Base-by-base conservation (phyloP, 1,284 basidiomycete species). In the Cryptococcus jaspeensis region DNA sequence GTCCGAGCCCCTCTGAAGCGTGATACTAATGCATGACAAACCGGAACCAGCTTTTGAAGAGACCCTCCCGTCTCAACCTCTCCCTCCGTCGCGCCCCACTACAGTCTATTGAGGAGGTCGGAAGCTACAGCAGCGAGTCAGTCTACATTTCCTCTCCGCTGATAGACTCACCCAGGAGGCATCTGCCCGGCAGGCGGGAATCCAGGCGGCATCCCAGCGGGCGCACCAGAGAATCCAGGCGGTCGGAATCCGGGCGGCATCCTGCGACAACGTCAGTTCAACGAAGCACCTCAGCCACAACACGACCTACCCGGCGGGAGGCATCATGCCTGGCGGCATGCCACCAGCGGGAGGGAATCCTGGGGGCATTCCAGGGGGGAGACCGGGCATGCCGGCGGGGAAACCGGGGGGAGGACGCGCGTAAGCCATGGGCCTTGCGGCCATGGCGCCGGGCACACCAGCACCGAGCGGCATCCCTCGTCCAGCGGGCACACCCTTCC, bases 391-490 rank as follows among this genome's bases (percentile, higher is more conserved):
- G 18, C 92, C 92, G 61, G 91, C 88, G 50, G 90, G 89, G 72
- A 79, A 79, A 15, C 78, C 79, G 18, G 79, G 76, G 40, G 79
- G 80, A 37, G 79, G 79, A 57, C 83, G 74, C 40, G 80, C 83
- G 65, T 92, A 92, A 8, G 89, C 85, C 84, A 89, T 88, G 25
- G 89, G 89, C 46, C 90, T 87, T 58, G 90, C 87, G 48, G 85
- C 86, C 76, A 91, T 81, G 15, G 85, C 82, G 45, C 87, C 86
- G 32, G 82, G 83, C 9, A 63, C 71, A 89, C 90, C 86, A 23
- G 91, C 90, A 62, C 91, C 92, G 83, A 94, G 87, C 83, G 93
- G 93, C 85, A 98, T 96, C 51, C 96, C 95, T 70, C 95, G 88
- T 63, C 96, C 95, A 56, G 95, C 93, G 70, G 94, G 91, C 80